Evolutionary conservation across 768 basidiomycete species (phyloP), one percentile per base, ranked within the genome.

Genomic region (Russula vinacea): DNA sequence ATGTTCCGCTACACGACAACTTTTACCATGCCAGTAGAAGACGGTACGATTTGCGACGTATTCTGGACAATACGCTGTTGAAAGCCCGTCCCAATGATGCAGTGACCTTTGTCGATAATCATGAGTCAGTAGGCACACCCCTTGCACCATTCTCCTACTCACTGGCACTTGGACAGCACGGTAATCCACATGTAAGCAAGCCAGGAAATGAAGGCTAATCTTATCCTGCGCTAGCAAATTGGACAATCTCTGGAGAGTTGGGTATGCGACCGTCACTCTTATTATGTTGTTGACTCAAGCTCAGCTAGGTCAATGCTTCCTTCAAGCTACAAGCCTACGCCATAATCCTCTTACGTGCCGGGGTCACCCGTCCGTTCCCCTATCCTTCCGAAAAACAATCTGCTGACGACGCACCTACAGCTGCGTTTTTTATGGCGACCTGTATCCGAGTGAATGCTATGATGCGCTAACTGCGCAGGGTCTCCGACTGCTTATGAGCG

Each of bases 41-140:
- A 35, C 78, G 80, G 40, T 96, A 85, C 70, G 94, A 96, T 74
- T 79, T 98, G 52, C 78, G 92, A 65, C 82, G 72, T 37, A 86
- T 98, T 65, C 77, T 94, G 45, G 78, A 88, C 57, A 78, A 81
- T 52, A 88, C 90, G 1, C 73, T 98, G 13, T 80, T 92, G 19
- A 79, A 87, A 61, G 71, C 76, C 3, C 81, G 84, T 64, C 93
- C 94, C 2, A 77, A 81, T 32, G 90, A 94, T 71, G 90, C 94
- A 5, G 91, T 97, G 6, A 93, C 91, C 0, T 93, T 93, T 70
- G 91, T 93, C 8, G 91, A 94, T 70, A 94, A 93, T 73, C 91
- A 94, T 68, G 92, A 94, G 91, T 92, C 66, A 75, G 87, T 76
- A 42, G 57, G 42, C 32, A 42, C 24, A 45, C 29, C 59, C 13